Evolutionary conservation across 805 yeast genomes (phyloP), one percentile per base, ranked within the genome.

Genomic region (Debaryomyces prosopidis): DNA sequence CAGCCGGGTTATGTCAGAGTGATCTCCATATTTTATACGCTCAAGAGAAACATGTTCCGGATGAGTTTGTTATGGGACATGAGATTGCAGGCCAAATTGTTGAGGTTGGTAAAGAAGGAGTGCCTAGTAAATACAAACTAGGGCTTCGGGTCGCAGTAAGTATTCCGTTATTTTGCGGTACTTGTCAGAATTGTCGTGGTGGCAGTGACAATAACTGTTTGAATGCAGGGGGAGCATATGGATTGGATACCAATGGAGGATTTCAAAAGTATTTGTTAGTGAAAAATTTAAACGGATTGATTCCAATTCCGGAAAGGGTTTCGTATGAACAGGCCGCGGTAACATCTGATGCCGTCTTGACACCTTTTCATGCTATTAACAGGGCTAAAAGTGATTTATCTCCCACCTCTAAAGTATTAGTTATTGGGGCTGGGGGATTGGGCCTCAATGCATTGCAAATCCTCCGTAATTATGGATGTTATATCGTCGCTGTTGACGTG

Each of bases 381-480:
- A 71, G 68, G 48, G 72, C 67, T 5, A 62, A 51, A 40, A 51
- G 53, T 14, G 39, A 44, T 3, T 41, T 58, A 19, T 50, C 53
- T 12, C 75, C 76, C 3, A 59, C 69, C 2, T 49, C 63, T 7
- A 71, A 67, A 45, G 71, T 71, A 5, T 58, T 69, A 28, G 63
- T 69, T 6, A 50, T 66, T n/a, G 76, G 77, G 0, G 57, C 68
- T 16, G 77, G 77, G 10, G 77, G 77, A 4, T 58, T 72, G 42
- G 76, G 77, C 0, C 56, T 70, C 49, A 71, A 70, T 53, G 77
- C 74, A 4, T 37, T 72, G n/a, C 77, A 72, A 47, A 65, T 72
- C 33, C 54, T 72, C 36, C 55, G 53, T 33, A 48, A 50, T 32
- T 71, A 57, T 46, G 68, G 68, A 8, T 61, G 67, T 50, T 43